Percentiles rank a stretch among this genome's conserved stretches.
These are phyloP conservation scores for Trametes pubescens DNA, from an alignment of 1,284 basidiomycete genomes.

Conservation along the genomic window DNA sequence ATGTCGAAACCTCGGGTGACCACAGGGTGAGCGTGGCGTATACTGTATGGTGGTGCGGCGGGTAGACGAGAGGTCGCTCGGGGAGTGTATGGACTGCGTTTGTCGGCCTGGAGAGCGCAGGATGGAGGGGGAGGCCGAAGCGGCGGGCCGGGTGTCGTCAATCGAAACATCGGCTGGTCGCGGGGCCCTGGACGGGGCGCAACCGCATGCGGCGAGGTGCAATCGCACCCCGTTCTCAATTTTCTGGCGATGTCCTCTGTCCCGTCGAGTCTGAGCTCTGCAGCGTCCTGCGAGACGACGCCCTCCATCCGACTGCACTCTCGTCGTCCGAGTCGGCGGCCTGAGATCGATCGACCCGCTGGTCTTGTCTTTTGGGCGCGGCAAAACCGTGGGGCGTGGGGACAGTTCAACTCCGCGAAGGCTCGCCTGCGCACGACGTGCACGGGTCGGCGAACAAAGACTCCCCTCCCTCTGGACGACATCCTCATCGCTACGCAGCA, in stretches of 20 bases:
- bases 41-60: neutral
- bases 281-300: neutral
- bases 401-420: constrained; percentile 9
- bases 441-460: neutral
- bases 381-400: neutral
- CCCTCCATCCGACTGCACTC: neutral
- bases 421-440: neutral
- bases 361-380: neutral
- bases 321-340: neutral
- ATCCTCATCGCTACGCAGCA: neutral
- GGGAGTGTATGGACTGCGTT: neutral
- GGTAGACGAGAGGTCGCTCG: neutral
- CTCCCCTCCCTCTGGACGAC: neutral
- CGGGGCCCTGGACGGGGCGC: constrained; percentile 15
- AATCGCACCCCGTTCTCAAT: neutral
- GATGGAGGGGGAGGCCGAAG: neutral
- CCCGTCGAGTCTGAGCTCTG: neutral
- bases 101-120: neutral
- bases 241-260: neutral
- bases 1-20: neutral
- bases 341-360: neutral
- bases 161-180: constrained; percentile 10
- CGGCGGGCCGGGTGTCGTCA: neutral
- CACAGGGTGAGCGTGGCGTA: neutral
- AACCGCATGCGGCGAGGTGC: constrained; percentile 9